Evolutionary conservation across 257 asterid genomes (phyloP), one percentile per base, ranked within the genome.

Genomic region (Cinchona pubescens): DNA sequence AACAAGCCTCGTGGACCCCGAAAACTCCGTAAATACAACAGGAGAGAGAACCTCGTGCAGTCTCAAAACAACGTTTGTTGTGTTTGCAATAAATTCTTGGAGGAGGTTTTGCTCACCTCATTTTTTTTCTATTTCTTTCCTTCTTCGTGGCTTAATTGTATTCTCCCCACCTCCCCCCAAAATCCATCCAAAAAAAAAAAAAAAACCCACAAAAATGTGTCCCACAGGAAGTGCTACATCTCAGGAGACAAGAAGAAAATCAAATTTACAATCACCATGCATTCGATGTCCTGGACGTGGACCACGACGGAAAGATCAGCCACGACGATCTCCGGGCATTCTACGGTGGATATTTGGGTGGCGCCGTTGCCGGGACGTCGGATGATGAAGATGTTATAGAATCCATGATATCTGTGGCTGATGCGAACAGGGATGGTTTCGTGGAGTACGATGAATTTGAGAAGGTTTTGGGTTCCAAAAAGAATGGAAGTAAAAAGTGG

Each of bases 361-460:
- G 19, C 19, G 55, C 5, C 55, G 10, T 42, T 5, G 9, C 34
- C 6, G 15, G 75, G 14, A 0, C 25, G n/a, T 8, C 62, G 1
- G 78, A 69, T 40, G 91, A 87, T 16, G 87, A 85, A 34, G 96
- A 88, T 21, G 85, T 79, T 0, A 87, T 93, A 18, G 93, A 84
- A 9, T 80, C 95, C n/a, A 94, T 94, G 98, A 90, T 94, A 0
- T 53, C 81, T 3, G 79, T 72, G 35, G 98, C 98, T 3, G 98
- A 92, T 71, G 71, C 75, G 1, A 88, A 94, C 79, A 72, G 67
- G 71, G 87, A 90, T 16, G 98, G 97, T 0, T 94, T n/a, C 40
- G 96, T 94, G 3, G 97, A 88, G 79, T 92, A 86, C 67, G 97
- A 92, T 0, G 98, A 94, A 43, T 94, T 92, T 73, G 91, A 90